Evolutionary conservation across 2,329 filamentous ascomycete genomes (phyloP), one percentile per base, ranked within the genome.

Genomic region (Talaromyces sp.): DNA sequence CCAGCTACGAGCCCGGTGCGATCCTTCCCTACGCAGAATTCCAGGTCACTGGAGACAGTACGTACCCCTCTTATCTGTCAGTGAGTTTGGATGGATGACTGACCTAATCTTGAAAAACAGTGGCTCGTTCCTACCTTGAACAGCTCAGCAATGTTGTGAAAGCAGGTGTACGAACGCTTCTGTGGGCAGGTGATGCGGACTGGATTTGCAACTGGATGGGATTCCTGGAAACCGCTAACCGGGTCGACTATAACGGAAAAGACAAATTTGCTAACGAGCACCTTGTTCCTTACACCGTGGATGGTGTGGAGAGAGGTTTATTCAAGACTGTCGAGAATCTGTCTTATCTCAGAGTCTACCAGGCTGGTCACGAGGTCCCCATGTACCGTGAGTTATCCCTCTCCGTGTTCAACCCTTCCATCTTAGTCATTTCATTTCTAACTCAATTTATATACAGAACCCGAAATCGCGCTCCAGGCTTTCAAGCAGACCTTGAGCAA

Each of bases 111-210:
- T 33, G 4, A 5, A 33, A 33, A 33, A 33, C 7, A 33, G 31
- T 33, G 31, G 31, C 31, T 33, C 31, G 31, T 7, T 33, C 31
- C 31, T 33, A 33, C 31, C 65, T 75, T 3, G 66, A 71, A 12
- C 70, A 77, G 40, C 60, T 77, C 3, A 71, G 66, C 0, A 83
- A 82, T 62, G 74, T 88, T 1, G 78, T 88, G 6, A 84, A 87
- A 57, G 75, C 77, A 16, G 83, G 83, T 8, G 78, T 87, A 58
- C 84, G 84, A 63, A 83, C 87, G 3, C 77, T 82, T 47, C 71
- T 87, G 31, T 75, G 85, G 44, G 85, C 86, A 66, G 85, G 85
- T 2, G 85, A 87, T 67, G 78, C 82, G 2, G 85, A 87, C 68
- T 87, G 80, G 65, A 77, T 79, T 2, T 83, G 82, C 68, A 83